Percentiles rank a stretch among this genome's conserved stretches.
phyloP scores from a whole-genome alignment of 2,329 filamentous ascomycete species.

The Eutypa lata region DNA sequence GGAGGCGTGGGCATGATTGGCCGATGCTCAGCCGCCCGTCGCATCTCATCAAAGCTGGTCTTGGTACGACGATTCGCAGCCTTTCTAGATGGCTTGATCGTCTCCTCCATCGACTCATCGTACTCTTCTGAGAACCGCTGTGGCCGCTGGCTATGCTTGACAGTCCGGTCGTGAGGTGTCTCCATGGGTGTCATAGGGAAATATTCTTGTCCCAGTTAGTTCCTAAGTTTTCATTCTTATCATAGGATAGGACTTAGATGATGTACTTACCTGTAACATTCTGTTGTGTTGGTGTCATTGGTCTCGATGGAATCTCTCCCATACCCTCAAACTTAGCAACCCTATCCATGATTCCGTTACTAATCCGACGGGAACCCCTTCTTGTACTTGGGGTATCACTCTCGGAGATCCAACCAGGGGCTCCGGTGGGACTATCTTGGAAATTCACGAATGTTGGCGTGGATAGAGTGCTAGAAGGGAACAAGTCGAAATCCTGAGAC shows the following conservation, averaged over 20 bases:
- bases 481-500: slow-evolving; percentile 49
- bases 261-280: slow-evolving; percentile 54
- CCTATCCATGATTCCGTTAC: slow-evolving; percentile 59
- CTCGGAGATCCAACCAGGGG: slow-evolving; percentile 50
- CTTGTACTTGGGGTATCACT: slow-evolving; percentile 41
- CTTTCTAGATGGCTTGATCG: slow-evolving; percentile 53
- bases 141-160: slow-evolving; percentile 39
- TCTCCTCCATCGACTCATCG: slow-evolving; percentile 66
- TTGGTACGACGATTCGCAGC: slow-evolving; percentile 42
- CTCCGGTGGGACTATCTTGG: slow-evolving; percentile 40
- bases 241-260: not conserved
- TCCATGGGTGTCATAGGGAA: slow-evolving; percentile 66
- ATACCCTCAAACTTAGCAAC: slow-evolving; percentile 58
- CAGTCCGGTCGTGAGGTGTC: slow-evolving; percentile 52
- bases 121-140: slow-evolving; percentile 58
- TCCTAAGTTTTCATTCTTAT: not conserved
- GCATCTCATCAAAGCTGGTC: slow-evolving; percentile 57
- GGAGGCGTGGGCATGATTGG: slow-evolving; percentile 54
- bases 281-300: slow-evolving; percentile 61
- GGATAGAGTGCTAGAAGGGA: slow-evolving; percentile 43
- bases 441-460: slow-evolving; percentile 50
- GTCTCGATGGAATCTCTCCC: slow-evolving; percentile 45
- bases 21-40: slow-evolving; percentile 51
- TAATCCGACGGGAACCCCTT: slow-evolving; percentile 49
- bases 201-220: slow-evolving; percentile 45